Evolutionary conservation across 345 rosid species (phyloP).

Genomic region (Rubroshorea leprosula): DNA sequence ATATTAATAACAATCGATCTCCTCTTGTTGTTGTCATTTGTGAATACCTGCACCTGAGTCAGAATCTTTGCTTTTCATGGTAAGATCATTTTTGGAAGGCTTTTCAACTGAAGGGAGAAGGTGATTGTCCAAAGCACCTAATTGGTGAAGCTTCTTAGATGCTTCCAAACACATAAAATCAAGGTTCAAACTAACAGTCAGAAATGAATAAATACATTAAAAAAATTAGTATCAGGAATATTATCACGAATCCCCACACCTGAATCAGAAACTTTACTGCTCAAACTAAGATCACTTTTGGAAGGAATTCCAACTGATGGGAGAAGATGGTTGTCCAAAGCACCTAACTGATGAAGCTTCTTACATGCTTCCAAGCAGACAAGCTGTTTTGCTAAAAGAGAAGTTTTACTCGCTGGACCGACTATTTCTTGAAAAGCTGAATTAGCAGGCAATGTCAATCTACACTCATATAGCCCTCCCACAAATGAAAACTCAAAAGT

Average conservation of each 20-base stretch:
- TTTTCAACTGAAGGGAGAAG: not conserved
- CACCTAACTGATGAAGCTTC: constrained; percentile 57
- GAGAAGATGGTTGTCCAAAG: constrained; percentile 49
- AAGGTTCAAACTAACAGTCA: no score
- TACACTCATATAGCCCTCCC: constrained; percentile 36
- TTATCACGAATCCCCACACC: constrained; percentile 18
- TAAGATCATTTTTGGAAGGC: not conserved
- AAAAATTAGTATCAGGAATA: no score
- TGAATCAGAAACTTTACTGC: constrained; percentile 39
- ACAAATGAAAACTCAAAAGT: constrained; percentile 30
- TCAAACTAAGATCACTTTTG: constrained; percentile 19
- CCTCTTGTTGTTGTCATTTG: no score
- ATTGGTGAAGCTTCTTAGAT: no score
- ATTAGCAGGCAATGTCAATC: constrained; percentile 45
- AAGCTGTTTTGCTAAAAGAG: constrained; percentile 51
- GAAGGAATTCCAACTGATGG: constrained; percentile 30
- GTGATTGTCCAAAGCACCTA: not conserved
- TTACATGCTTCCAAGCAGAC: constrained; percentile 70
- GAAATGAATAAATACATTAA: no score
- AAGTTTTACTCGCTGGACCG: constrained; percentile 48
- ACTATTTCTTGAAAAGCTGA: constrained; percentile 45
- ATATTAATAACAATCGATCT: no score
- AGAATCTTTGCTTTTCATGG: not conserved
- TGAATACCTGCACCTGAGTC: constrained; percentile 7
- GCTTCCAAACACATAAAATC: no score